Evolutionary conservation across 495 filamentous ascomycete species (phyloP), one percentile per base, ranked within the genome.

Genomic region (Penicillium alfredii): DNA sequence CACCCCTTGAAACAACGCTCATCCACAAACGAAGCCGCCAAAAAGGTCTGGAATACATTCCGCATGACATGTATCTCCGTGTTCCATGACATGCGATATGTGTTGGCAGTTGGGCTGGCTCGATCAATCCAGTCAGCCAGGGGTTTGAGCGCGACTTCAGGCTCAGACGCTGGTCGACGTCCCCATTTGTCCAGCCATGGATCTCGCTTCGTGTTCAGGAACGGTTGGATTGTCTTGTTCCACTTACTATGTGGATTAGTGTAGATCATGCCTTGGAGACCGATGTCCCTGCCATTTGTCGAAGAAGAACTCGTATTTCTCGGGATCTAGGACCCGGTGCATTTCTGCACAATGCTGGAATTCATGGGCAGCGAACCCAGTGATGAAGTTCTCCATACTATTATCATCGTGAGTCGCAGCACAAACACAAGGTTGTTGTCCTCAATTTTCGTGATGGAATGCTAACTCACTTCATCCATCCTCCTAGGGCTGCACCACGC

Each of bases 301-400:
- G 45, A 66, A 66, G 53, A 71, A 71, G 48, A 61, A 70, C 9
- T 72, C 58, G 38, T 66, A 61, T 38, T 67, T 71, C 24, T 68
- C 51, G 13, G 40, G 33, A 0, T 78, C 77, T 0, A 82, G 63
- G 4, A 74, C 74, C 14, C 62, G 56, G 0, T 61, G 50, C 69
- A 83, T 72, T 1, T 76, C 71, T 2, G 63, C 65, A 0, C 76
- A 65, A 40, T 74, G 70, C 42, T 82, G 62, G 13, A 55, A 56
- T 41, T 82, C 79, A 28, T 78, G 72, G 8, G 73, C 78, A 0
- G 78, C 57, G 38, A 73, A 82, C n/a, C 78, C 78, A 0, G 77
- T 81, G 52, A 81, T 81, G 61, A 81, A 81, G 42, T 81, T 81
- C 51, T 80, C 76, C 76, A 81, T 79, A 42, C 72, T 76, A 33